Evolutionary conservation across 345 rosid species (phyloP).

Genomic region (Eutrema japonicum): DNA sequence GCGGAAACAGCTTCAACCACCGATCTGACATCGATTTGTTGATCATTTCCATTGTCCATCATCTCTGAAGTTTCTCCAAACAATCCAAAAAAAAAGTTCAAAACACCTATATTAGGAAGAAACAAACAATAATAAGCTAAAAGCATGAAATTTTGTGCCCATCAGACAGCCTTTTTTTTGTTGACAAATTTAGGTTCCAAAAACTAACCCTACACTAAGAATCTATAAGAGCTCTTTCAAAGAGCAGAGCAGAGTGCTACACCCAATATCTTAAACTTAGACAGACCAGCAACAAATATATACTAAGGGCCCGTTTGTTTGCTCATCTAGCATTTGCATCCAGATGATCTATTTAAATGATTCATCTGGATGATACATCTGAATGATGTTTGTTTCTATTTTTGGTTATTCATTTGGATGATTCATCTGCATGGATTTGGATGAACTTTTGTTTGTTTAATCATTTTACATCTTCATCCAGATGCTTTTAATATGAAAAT

Average conservation of each 20-base stretch:
- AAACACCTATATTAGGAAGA: background rate
- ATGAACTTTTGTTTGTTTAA: too few relatives aligned
- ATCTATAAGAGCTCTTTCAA: background rate
- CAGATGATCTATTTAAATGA: too few relatives aligned
- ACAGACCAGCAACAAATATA: background rate
- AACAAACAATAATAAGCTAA: background rate
- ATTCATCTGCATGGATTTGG: too few relatives aligned
- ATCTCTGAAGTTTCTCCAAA: background rate
- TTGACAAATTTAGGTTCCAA: background rate
- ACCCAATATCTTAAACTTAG: background rate
- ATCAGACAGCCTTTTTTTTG: background rate
- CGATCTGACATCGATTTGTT: constrained; percentile 61
- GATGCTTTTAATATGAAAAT: too few relatives aligned
- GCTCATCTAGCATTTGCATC: too few relatives aligned
- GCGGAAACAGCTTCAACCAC: constrained; percentile 83
- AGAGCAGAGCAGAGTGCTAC: background rate
- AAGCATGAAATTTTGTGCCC: background rate
- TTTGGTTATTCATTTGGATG: too few relatives aligned
- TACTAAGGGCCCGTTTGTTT: too few relatives aligned
- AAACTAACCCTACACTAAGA: background rate
- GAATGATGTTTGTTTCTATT: too few relatives aligned
- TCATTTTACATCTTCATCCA: too few relatives aligned
- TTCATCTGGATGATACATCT: too few relatives aligned
- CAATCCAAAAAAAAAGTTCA: constrained; percentile 5
- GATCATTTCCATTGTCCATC: constrained; percentile 44